Evolutionary conservation across 768 basidiomycete genomes (phyloP), one percentile per base, ranked within the genome.

Genomic region (Zangia roseola): DNA sequence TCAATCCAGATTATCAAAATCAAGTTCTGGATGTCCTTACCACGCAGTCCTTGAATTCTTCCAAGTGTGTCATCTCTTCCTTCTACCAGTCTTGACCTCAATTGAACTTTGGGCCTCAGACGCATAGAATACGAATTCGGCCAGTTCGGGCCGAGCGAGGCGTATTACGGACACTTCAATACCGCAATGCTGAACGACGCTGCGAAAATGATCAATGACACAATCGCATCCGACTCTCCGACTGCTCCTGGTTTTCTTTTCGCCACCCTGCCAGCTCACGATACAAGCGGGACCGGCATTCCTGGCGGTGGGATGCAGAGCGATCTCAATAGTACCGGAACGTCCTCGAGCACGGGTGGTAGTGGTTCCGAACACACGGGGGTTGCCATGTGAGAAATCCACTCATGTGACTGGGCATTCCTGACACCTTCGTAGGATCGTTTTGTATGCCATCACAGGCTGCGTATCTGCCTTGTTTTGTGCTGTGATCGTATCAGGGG

Each of bases 361-460:
- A 17, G 30, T 35, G 20, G 43, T 44, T 43, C 55, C 35, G 38
- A 63, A 62, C 77, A 76, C 52, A 85, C 84, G 3, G 79, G 82
- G 16, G 70, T 93, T 30, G 90, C 93, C 1, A 94, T 95, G 93
- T 86, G 59, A 59, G 78, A 55, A 25, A n/a, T 33, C 45, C 50
- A 14, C 40, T 38, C 42, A 19, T 37, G 45, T 47, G 38, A 23
- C 19, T 50, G 21, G 33, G 23, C 23, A 12, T 16, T 43, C 26
- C 40, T 67, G 41, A 62, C 40, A 5, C 35, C n/a, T 46, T 35
- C 31, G 19, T 31, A 67, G 89, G 90, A 86, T 91, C 47, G 77
- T 91, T 24, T 72, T 91, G 17, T 95, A 95, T 62, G 82, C 83
- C 4, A 91, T 95, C 57, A 93, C 91, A 1, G 94, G 91, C 5